A percentile compares a stretch with the other conserved stretches of the same genome.
phyloP scores from a whole-genome alignment of 352 stramenopile genomes.

The Phytophthora macrochlamydospora region DNA sequence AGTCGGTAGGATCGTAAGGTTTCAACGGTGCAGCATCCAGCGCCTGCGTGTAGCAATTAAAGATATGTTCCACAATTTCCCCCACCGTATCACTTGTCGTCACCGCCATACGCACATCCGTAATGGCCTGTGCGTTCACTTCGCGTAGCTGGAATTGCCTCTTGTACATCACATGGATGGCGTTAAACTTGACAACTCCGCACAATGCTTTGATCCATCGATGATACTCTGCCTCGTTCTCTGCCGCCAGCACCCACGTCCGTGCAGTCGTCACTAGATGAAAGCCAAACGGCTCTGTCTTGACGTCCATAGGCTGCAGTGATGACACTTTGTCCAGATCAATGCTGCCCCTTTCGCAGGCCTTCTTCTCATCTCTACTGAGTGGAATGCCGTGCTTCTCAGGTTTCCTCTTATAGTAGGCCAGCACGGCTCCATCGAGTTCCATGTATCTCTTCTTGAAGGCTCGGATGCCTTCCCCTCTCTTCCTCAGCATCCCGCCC shows the following conservation, averaged over 20 bases:
- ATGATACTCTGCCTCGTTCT: conserved; percentile 71
- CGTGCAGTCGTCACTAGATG: conserved; percentile 72
- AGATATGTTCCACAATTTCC: conserved; percentile 85
- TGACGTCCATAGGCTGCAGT: conserved; percentile 64
- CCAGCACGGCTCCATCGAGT: conserved; percentile 61
- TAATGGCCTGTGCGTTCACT: conserved; percentile 80
- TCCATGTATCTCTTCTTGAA: conserved; percentile 88
- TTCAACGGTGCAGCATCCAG: conserved; percentile 68
- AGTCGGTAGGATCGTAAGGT: conserved; percentile 77
- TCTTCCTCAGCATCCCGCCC: conserved; percentile 68
- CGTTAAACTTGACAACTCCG: conserved; percentile 70
- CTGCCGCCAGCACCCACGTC: conserved; percentile 74
- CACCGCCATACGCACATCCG: conserved; percentile 81
- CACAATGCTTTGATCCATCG: conserved; percentile 82
- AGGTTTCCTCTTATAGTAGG: conserved; percentile 85
- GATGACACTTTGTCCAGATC: conserved; percentile 78
- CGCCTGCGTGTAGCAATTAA: conserved; percentile 83
- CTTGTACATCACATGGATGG: conserved; percentile 76
- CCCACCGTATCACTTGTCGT: conserved; percentile 75
- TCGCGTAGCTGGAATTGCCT: conserved; percentile 79
- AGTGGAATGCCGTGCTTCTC: conserved; percentile 74
- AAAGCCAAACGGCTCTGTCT: conserved; percentile 66
- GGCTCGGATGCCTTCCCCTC: conserved; percentile 70
- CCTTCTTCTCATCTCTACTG: conserved; percentile 70
- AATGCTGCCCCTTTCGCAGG: conserved; percentile 57